phyloP scores from a whole-genome alignment of 106 monocot genomes.

The Platanthera guangdongensis region DNA sequence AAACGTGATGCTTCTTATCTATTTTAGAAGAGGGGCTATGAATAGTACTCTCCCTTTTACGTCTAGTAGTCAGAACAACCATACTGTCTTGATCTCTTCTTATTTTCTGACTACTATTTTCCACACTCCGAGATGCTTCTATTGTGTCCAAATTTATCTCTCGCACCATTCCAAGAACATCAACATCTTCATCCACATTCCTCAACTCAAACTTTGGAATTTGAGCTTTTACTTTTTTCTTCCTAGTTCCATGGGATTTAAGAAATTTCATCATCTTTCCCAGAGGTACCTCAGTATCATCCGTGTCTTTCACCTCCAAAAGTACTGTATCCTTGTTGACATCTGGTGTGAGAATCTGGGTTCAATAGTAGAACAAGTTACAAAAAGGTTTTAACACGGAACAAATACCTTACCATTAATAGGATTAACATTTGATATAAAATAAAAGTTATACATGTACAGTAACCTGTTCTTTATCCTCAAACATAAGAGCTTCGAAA shows the following conservation, averaged over 20 bases:
- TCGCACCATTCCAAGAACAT: slow-evolving; percentile 77
- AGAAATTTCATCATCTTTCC: slow-evolving; percentile 77
- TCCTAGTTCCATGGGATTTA: slow-evolving; percentile 59
- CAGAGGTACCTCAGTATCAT: slow-evolving; percentile 72
- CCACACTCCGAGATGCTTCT: slow-evolving; percentile 17
- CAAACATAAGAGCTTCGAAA: slow-evolving; percentile 65
- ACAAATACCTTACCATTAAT: not conserved
- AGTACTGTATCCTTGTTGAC: slow-evolving; percentile 31
- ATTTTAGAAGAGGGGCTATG: slow-evolving; percentile 23
- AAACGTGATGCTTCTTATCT: slow-evolving; percentile 9
- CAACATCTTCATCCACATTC: slow-evolving; percentile 51
- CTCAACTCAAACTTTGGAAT: slow-evolving; percentile 14
- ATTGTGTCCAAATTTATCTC: slow-evolving; percentile 71
- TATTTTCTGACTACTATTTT: slow-evolving; percentile 16
- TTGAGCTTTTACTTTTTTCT: slow-evolving; percentile 46
- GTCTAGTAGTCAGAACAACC: slow-evolving; percentile 42
- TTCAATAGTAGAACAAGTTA: not conserved
- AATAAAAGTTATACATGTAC: not conserved
- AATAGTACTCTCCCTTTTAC: slow-evolving; percentile 45
- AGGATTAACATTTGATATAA: not conserved
- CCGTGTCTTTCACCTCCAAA: slow-evolving; percentile 37
- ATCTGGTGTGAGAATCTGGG: slow-evolving; percentile 23
- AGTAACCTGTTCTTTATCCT: slow-evolving; percentile 38
- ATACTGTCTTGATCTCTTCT: slow-evolving; percentile 15
- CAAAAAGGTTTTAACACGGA: not conserved